Evolutionary conservation across 176 grass and related monocot genomes (phyloP).

Genomic region (Panicum miliaceum): DNA sequence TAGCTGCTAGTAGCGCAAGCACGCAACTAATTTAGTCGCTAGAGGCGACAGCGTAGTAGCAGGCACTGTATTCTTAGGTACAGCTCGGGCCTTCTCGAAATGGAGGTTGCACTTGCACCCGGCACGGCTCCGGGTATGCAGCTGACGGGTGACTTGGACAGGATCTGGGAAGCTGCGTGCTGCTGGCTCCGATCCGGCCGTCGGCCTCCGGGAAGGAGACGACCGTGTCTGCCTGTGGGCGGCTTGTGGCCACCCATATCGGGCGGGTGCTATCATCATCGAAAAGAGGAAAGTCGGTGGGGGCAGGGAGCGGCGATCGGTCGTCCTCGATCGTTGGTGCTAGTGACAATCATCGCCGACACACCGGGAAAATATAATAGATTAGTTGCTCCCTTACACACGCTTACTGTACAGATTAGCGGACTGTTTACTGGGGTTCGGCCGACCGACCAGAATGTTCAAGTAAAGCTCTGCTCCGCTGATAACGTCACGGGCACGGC

Average conservation of each 20-base stretch:
- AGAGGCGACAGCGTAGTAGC: not conserved
- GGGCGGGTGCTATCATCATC: too few relatives aligned
- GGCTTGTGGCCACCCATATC: slow-evolving; percentile 17
- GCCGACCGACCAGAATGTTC: too few relatives aligned
- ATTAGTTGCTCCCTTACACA: not conserved
- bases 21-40: not conserved
- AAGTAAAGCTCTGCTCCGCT: too few relatives aligned
- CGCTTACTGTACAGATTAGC: not conserved
- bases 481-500: too few relatives aligned
- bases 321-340: not conserved
- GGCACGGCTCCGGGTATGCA: too few relatives aligned
- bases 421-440: too few relatives aligned
- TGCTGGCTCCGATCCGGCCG: not conserved
- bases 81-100: not conserved
- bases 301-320: not conserved
- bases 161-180: not conserved
- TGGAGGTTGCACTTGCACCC: not conserved
- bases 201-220: not conserved
- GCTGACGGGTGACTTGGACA: not conserved
- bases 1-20: not conserved
- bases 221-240: not conserved
- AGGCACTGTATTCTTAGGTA: not conserved
- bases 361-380: not conserved
- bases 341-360: slow-evolving; percentile 15
- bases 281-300: slow-evolving; percentile 34